Evolutionary conservation across 164 flowering plant genomes (phyloP).

Genomic region (Sextonia rubra): DNA sequence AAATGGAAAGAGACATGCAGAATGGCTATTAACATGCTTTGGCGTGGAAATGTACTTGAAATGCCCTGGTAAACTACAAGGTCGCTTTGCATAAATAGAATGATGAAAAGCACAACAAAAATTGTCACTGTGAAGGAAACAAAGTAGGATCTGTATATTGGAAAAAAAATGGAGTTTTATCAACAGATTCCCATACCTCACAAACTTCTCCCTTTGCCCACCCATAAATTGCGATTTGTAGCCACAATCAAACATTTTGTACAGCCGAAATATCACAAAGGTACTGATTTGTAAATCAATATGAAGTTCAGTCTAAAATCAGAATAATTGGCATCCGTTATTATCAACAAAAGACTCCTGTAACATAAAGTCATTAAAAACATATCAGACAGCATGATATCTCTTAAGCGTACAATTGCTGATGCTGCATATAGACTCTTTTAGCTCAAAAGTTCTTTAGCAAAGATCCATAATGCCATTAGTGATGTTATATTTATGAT

Average conservation of each 20-base stretch:
- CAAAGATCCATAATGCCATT: neutral
- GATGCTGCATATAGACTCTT: neutral
- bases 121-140: neutral
- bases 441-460: no score
- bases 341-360: slow-evolving; percentile 2
- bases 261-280: slow-evolving; percentile 11
- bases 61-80: no score
- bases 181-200: slow-evolving; percentile 36
- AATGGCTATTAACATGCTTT: no score
- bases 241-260: slow-evolving; percentile 58
- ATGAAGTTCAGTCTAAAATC: neutral
- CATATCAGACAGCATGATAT: neutral
- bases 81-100: no score
- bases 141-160: no score
- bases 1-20: no score
- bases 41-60: no score
- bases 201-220: slow-evolving; percentile 66
- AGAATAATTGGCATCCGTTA: neutral
- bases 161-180: neutral
- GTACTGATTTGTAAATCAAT: slow-evolving; percentile 9
- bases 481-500: no score
- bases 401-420: neutral
- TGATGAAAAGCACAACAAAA: neutral
- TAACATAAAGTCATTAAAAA: neutral
- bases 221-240: slow-evolving; percentile 51